phyloP scores from a whole-genome alignment of 1,284 basidiomycete genomes.

The Malassezia caprae region DNA sequence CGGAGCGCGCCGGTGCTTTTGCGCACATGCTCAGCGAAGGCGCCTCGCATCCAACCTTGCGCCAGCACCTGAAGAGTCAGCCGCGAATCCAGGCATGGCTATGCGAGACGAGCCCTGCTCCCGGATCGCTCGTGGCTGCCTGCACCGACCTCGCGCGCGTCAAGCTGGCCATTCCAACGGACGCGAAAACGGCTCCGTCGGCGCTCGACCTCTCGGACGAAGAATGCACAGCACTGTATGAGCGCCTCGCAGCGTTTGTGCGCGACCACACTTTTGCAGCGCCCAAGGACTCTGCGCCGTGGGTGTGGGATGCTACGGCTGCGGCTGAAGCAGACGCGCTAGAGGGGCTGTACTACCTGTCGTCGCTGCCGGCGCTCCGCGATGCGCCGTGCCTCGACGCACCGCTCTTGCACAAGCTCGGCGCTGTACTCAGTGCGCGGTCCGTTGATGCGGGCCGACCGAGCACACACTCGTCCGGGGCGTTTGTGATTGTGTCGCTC shows the following conservation, averaged over 20 bases:
- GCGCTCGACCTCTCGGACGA: constrained; percentile 8
- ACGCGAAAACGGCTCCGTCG: not conserved
- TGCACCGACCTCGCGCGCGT: constrained; percentile 8
- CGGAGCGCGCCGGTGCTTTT: not conserved
- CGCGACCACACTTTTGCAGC: not conserved
- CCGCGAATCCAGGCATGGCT: not conserved
- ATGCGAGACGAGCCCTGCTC: not conserved
- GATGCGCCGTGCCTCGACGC: constrained; percentile 16
- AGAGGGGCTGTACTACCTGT: constrained; percentile 35
- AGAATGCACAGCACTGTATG: not conserved
- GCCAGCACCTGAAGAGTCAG: not conserved
- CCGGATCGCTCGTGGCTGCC: not conserved
- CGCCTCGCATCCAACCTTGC: not conserved
- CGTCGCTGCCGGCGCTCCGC: constrained; percentile 20
- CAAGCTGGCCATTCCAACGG: constrained; percentile 10
- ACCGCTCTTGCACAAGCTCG: constrained; percentile 20
- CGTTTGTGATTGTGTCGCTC: constrained; percentile 29
- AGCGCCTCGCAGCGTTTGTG: not conserved
- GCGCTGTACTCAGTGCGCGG: constrained; percentile 7
- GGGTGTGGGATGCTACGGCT: not conserved
- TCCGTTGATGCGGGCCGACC: not conserved
- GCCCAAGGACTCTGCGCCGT: not conserved
- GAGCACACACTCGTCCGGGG: not conserved
- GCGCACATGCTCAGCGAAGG: constrained; percentile 7
- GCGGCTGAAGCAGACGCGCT: constrained; percentile 22